These are phyloP conservation scores for Podospora fimiseda DNA, from an alignment of 495 filamentous ascomycete species.

Conservation along the genomic window DNA sequence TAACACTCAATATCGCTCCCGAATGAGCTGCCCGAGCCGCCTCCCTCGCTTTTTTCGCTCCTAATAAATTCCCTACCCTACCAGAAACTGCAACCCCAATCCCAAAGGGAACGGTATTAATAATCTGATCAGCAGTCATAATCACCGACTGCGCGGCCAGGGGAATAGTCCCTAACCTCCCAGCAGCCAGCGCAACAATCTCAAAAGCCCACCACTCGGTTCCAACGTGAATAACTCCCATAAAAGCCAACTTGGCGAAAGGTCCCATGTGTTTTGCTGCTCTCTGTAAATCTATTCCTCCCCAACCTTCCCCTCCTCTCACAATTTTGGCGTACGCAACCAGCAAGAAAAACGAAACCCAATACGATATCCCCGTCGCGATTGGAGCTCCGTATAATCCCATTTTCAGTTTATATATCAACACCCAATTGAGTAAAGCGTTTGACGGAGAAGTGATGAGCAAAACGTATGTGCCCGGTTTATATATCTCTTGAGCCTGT, in stretches of 20 bases:
- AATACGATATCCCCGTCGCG: conserved; percentile 81
- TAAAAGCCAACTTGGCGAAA: conserved; percentile 68
- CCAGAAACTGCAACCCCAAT: conserved; percentile 78
- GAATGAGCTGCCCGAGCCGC: conserved; percentile 71
- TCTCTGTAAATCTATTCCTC: conserved; percentile 60
- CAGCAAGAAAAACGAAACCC: conserved; percentile 73
- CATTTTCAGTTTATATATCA: conserved; percentile 64
- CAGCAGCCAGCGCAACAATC: conserved; percentile 87
- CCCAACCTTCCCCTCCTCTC: conserved; percentile 72
- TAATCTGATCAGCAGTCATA: conserved; percentile 89
- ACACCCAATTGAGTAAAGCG: conserved; percentile 69
- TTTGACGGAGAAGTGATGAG: conserved; percentile 78
- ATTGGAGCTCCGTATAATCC: conserved; percentile 76
- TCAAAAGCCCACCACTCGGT: conserved; percentile 98
- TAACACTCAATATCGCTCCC: conserved; percentile 66
- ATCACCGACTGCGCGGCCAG: conserved; percentile 87
- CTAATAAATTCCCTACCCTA: conserved; percentile 77
- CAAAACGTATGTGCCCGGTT: conserved; percentile 80
- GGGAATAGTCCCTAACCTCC: conserved; percentile 72
- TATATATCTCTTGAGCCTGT: conserved; percentile 87
- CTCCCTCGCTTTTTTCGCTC: conserved; percentile 58
- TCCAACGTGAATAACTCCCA: conserved; percentile 84
- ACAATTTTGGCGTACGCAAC: conserved; percentile 70
- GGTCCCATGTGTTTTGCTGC: conserved; percentile 60
- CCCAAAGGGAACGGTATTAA: conserved; percentile 91